Percentiles rank a stretch among this genome's conserved stretches.
phyloP scores from a whole-genome alignment of 306 rosid genomes.

The Geum urbanum region DNA sequence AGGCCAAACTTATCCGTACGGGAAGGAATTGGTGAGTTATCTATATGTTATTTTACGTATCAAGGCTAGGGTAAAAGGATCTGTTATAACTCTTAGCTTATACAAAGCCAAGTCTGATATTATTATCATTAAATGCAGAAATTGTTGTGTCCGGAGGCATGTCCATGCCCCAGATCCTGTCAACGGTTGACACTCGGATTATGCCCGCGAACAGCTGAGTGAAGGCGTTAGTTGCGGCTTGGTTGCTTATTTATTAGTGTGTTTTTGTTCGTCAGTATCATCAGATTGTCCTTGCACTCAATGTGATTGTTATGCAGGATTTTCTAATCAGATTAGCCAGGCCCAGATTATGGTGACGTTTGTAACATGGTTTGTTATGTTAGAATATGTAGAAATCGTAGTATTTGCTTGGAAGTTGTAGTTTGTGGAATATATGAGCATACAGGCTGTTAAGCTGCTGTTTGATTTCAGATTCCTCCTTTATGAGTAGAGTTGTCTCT shows the following conservation, averaged over 20 bases:
- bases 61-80: slow-evolving; percentile 1
- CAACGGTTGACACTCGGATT: slow-evolving; percentile 47
- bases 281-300: slow-evolving; percentile 30
- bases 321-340: slow-evolving; percentile 21
- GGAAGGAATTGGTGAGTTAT: slow-evolving; percentile 83
- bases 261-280: slow-evolving; percentile 27
- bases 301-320: slow-evolving; percentile 20
- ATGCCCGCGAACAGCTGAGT: slow-evolving; percentile 48
- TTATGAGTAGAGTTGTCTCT: neutral
- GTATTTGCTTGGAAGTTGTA: slow-evolving; percentile 40
- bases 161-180: slow-evolving; percentile 88
- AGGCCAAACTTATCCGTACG: slow-evolving; percentile 87
- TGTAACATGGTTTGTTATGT: slow-evolving; percentile 42
- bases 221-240: slow-evolving; percentile 24
- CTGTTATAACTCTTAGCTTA: slow-evolving; percentile 1
- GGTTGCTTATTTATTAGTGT: slow-evolving; percentile 24
- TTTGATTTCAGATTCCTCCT: neutral
- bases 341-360: slow-evolving; percentile 35
- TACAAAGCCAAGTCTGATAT: neutral
- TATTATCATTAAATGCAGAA: slow-evolving; percentile 48
- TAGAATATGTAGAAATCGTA: slow-evolving; percentile 41
- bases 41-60: slow-evolving; percentile 21
- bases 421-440: slow-evolving; percentile 27
- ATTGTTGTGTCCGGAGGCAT: slow-evolving; percentile 93
- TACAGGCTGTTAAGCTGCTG: slow-evolving; percentile 26